A percentile compares a stretch with the other conserved stretches of the same genome.
phyloP scores from a whole-genome alignment of 1,284 basidiomycete genomes.

The Lignosus rhinocerotis region DNA sequence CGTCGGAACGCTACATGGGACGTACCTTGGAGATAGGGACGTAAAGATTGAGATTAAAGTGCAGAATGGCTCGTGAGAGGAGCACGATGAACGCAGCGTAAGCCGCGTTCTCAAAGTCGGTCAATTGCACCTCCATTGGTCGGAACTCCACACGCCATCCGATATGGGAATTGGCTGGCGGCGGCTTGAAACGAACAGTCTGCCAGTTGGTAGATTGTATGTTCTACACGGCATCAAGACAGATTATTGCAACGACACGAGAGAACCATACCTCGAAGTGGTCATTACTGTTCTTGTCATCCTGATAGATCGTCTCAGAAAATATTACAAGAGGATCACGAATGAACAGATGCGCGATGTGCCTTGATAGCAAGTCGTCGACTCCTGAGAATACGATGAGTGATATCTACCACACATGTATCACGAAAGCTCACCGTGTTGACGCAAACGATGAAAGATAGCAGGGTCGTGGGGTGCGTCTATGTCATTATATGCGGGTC shows the following conservation, averaged over 20 bases:
- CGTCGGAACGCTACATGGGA: not conserved
- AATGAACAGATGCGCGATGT: conserved; percentile 96
- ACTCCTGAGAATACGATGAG: conserved; percentile 56
- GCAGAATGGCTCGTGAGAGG: conserved; percentile 90
- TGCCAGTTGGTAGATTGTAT: conserved; percentile 99
- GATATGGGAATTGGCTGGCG: conserved; percentile 87
- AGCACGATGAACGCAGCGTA: conserved; percentile 95
- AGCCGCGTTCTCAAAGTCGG: conserved; percentile 99
- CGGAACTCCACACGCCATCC: conserved; percentile 99
- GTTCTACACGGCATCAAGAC: conserved; percentile 54
- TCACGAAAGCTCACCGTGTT: conserved; percentile 60
- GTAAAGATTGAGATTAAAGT: conserved; percentile 93
- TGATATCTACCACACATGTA: not conserved
- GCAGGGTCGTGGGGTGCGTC: conserved; percentile 77
- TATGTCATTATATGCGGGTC: conserved; percentile 93
- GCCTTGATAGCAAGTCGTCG: conserved; percentile 86
- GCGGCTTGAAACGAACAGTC: conserved; percentile 98
- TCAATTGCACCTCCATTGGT: conserved; percentile 98
- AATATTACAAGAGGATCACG: conserved; percentile 97
- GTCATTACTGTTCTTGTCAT: conserved; percentile 85
- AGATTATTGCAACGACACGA: not conserved
- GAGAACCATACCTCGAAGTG: conserved; percentile 84
- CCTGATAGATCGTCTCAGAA: conserved; percentile 91
- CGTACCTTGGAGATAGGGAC: conserved; percentile 92
- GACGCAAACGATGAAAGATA: conserved; percentile 71